phyloP scores from a whole-genome alignment of 2,329 filamentous ascomycete genomes.

The Colletotrichum sp. region DNA sequence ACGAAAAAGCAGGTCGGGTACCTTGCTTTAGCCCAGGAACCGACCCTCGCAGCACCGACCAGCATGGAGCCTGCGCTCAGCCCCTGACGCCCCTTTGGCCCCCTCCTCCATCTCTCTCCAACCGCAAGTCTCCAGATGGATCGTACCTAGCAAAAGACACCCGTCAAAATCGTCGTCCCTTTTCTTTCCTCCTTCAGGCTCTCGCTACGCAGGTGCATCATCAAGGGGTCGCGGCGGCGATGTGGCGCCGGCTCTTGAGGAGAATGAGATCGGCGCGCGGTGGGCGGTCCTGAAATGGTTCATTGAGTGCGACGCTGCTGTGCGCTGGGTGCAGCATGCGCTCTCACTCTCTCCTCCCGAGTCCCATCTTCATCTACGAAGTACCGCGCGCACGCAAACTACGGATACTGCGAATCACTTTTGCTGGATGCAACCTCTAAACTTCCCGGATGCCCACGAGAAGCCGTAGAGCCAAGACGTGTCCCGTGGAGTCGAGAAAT shows the following conservation, averaged over 20 bases:
- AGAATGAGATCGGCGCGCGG: conserved; percentile 12
- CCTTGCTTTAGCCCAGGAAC: conserved; percentile 13
- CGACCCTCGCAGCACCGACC: background rate
- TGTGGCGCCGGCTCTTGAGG: background rate
- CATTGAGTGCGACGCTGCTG: background rate
- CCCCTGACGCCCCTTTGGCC: background rate
- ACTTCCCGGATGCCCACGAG: background rate
- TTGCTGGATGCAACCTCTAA: background rate
- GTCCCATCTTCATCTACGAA: background rate
- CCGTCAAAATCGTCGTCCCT: background rate
- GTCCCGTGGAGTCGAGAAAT: background rate
- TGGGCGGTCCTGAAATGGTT: background rate
- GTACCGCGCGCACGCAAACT: background rate
- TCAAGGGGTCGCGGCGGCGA: background rate
- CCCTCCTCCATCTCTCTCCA: background rate
- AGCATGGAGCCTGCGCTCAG: conserved; percentile 6
- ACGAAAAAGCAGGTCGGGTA: background rate
- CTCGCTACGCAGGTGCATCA: background rate
- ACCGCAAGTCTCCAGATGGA: background rate
- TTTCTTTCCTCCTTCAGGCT: background rate
- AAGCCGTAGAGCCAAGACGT: background rate
- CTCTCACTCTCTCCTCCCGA: background rate
- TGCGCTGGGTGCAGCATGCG: background rate
- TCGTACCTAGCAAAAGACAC: background rate
- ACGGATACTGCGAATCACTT: background rate